phyloP scores from a whole-genome alignment of 345 rosid genomes.

The Salix udensis region DNA sequence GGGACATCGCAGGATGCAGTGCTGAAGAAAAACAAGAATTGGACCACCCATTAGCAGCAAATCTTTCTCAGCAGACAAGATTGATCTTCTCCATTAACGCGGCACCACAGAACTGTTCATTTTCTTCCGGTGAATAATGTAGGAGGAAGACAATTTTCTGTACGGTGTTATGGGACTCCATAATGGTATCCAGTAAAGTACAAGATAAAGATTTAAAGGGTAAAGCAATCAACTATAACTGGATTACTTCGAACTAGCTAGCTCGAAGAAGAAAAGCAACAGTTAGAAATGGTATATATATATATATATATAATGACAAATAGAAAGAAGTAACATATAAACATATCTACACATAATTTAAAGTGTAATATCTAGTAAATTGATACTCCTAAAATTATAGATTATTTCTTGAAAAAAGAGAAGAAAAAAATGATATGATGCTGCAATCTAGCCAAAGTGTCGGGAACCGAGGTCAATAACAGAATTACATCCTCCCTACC shows the following conservation, averaged over 20 bases:
- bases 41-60: conserved; percentile 14
- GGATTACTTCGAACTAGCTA: not conserved
- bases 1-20: not conserved
- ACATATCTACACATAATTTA: not conserved
- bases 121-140: conserved; percentile 14
- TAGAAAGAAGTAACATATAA: not conserved
- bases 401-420: conserved; percentile 1
- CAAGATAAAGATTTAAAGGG: not conserved
- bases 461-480: conserved; percentile 1
- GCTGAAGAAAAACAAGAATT: not conserved
- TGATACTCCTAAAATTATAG: conserved; percentile 8
- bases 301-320: not conserved
- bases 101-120: conserved; percentile 27
- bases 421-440: not conserved
- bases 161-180: not conserved
- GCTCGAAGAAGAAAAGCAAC: too few species aligned
- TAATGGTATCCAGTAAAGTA: not conserved
- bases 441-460: not conserved
- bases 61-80: conserved; percentile 14
- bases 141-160: conserved; percentile 21
- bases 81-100: conserved; percentile 10
- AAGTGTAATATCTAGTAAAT: not conserved
- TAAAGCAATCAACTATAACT: not conserved
- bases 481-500: not conserved
- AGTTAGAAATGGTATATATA: too few species aligned